A percentile compares a stretch with the other conserved stretches of the same genome.
phyloP scores from a whole-genome alignment of 306 rosid genomes.

The Gleditsia sinensis region DNA sequence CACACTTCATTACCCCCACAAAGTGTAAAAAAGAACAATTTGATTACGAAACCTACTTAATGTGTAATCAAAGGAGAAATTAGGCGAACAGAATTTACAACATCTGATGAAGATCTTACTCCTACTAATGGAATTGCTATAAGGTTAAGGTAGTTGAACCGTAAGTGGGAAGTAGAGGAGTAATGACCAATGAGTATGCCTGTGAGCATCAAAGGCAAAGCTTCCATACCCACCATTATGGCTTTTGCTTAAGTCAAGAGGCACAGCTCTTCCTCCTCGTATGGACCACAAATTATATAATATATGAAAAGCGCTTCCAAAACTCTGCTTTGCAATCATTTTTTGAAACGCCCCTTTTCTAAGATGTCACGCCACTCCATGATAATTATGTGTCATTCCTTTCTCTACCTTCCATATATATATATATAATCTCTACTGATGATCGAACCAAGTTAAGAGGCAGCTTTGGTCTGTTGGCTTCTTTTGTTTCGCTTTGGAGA shows the following conservation, averaged over 20 bases:
- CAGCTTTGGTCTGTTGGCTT: not conserved
- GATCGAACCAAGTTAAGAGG: no score
- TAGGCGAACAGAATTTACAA: slow-evolving; percentile 2
- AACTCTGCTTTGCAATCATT: slow-evolving; percentile 29
- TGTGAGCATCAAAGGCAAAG: slow-evolving; percentile 33
- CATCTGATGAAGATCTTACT: not conserved
- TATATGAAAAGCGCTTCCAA: slow-evolving; percentile 8
- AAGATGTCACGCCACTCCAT: slow-evolving; percentile 15
- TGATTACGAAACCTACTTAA: slow-evolving; percentile 1
- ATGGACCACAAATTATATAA: slow-evolving; percentile 34
- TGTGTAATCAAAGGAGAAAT: not conserved
- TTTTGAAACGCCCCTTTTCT: slow-evolving; percentile 23
- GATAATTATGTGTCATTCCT: slow-evolving; percentile 7
- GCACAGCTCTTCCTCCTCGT: no score
- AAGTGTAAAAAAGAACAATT: not conserved
- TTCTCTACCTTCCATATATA: not conserved
- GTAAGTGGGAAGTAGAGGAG: slow-evolving; percentile 16
- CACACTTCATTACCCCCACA: no score
- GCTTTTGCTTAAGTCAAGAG: slow-evolving; percentile 29
- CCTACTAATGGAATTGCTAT: not conserved
- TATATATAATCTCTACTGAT: not conserved
- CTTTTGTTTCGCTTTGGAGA: slow-evolving; percentile 23
- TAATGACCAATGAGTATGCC: slow-evolving; percentile 1
- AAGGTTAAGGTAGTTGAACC: slow-evolving; percentile 18
- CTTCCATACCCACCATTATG: slow-evolving; percentile 18